Base-by-base conservation (phyloP, 768 basidiomycete genomes). In the Hypholoma sublateritium region DNA sequence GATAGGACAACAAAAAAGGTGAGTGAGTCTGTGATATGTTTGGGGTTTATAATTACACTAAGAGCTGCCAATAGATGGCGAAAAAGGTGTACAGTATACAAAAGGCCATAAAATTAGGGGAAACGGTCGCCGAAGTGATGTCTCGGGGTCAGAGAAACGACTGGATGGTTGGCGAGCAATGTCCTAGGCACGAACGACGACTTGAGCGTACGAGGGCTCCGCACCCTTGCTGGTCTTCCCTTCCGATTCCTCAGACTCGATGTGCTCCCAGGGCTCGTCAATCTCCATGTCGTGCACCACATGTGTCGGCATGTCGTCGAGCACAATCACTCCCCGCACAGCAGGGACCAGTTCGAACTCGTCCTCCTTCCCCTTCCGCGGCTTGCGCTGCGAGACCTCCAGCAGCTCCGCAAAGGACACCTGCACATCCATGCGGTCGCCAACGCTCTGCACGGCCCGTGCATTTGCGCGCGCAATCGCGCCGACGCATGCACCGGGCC, bases 261-360 rank as follows among this genome's bases (percentile, higher is more conserved):
- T 67, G 63, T 81, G 79, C 62, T 85, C 84, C 85, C 85, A 86
- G 35, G 81, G 77, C 61, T 87, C 84, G 56, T 84, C 82, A 17
- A 75, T 54, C 17, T 71, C 68, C 53, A 77, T 67, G 56, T 81
- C 80, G 25, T 47, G 22, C 12, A n/a, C 22, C 22, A 25, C 16
- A 28, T 69, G 71, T 6, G 68, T 60, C 16, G 67, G 58, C 42
- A 52, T 57, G 59, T 87, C 85, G 61, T 86, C 84, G 39, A 87
- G 71, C 25, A 75, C 82, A 57, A 87, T 83, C 45, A 87, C 84
- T 34, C 80, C 75, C 28, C 77, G 81, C 42, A 82, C 66, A 34
- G 72, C 74, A 4, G 83, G 83, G 11, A 87, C 69, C 22, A 85
- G 65, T 70, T 86, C 84, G 60, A 84, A 87, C 53, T 84, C 84